These are phyloP conservation scores for Fusarium begoniae DNA, from an alignment of 2,329 filamentous ascomycete genomes.

Conservation along the genomic window DNA sequence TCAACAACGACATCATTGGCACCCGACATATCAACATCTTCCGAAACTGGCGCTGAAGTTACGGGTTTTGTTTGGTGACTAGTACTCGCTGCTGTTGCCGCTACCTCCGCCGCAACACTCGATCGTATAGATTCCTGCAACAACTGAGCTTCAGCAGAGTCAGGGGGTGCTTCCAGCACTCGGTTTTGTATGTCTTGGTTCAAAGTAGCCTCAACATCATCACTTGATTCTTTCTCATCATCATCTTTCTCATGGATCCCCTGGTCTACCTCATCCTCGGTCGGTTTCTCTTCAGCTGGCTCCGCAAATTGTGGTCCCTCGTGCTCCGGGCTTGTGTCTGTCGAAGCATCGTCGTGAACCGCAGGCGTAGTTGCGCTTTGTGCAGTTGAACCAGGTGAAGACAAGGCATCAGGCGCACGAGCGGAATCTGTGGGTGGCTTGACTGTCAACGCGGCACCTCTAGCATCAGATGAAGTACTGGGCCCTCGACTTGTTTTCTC, in stretches of 20 bases:
- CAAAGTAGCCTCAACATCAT: conserved; percentile 8
- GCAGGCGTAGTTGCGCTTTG: conserved; percentile 79
- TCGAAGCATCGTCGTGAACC: conserved; percentile 72
- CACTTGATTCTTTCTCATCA: background rate
- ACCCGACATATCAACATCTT: conserved; percentile 10
- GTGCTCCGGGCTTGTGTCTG: conserved; percentile 78
- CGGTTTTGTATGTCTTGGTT: conserved; percentile 35
- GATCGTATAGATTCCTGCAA: conserved; percentile 54
- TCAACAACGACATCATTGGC: background rate
- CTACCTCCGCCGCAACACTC: conserved; percentile 25
- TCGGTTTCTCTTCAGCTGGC: conserved; percentile 56
- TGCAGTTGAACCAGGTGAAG: conserved; percentile 72
- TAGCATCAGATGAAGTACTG: background rate
- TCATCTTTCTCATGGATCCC: conserved; percentile 35
- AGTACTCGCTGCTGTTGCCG: background rate
- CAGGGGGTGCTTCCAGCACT: conserved; percentile 33
- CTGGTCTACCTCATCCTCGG: conserved; percentile 49
- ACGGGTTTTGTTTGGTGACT: conserved; percentile 3
- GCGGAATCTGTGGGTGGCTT: conserved; percentile 49
- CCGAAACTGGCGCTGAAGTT: background rate
- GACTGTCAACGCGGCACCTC: conserved; percentile 38
- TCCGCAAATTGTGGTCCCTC: conserved; percentile 68
- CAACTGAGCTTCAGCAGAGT: conserved; percentile 55
- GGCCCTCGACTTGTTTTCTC: conserved; percentile 14
- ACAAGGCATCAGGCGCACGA: conserved; percentile 56